Base-by-base conservation (phyloP, 108 stramenopile species). In the Craspedostauros australis region DNA sequence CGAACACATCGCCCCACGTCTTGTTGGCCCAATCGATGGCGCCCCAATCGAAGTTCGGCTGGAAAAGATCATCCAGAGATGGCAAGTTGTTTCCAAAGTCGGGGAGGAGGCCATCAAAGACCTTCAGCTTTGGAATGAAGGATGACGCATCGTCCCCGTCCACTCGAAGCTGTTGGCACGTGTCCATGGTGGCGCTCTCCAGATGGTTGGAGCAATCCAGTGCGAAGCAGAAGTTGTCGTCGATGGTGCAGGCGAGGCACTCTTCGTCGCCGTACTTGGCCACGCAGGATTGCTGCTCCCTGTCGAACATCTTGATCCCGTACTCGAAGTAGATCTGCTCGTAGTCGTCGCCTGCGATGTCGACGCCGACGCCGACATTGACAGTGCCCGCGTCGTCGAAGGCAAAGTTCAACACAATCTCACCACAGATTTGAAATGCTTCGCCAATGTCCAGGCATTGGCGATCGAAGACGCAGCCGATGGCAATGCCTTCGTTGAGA, bases 131-230 rank as follows among this genome's bases (percentile, higher is more conserved):
- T 24, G n/a, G n/a, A n/a, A n/a, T n/a, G n/a, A n/a, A n/a, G n/a
- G n/a, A n/a, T n/a, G n/a, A n/a, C n/a, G n/a, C n/a, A n/a, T n/a
- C 41, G 7, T 12, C 56, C 2, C 29, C 19, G 8, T 23, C 42
- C 47, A 56, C 39, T 19, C 18, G 8, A 39, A 58, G 30, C 25
- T 16, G 11, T 25, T 66, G 65, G 31, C 65, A 66, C 9, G 56
- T 51, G 38, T 66, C 65, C 47, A 66, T 51, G n/a, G 27, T 8
- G 31, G 56, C 65, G 11, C 65, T 57, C 5, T 55, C 57, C n/a
- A n/a, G n/a, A n/a, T n/a, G n/a, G 27, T 46, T 11, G 30, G 54
- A 46, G 31, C 65, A 66, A 31, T 66, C 42, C 20, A 66, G 4
- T 9, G 25, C 19, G 25, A 66, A 22, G 32, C 65, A 66, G 2